Conservation (phyloP, 331 rosid species). For the Rhamnella rubrinervis region DNA sequence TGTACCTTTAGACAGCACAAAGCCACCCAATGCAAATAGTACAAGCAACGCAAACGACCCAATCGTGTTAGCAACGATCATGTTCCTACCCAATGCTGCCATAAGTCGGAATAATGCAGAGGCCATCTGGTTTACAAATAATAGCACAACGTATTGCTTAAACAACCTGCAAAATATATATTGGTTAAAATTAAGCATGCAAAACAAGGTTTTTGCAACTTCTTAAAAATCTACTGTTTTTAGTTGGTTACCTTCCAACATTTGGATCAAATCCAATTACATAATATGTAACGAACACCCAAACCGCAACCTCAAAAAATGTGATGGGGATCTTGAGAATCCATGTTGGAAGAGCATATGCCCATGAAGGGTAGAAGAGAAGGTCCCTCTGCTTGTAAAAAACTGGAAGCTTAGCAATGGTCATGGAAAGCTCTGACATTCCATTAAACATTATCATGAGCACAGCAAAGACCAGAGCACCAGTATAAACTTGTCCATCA, state of each 20-base stretch:
- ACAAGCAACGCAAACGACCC: constrained; percentile 49
- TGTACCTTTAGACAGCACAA: constrained; percentile 58
- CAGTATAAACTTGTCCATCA: constrained; percentile 36
- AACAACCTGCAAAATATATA: constrained; percentile 42
- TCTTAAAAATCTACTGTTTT: neutral
- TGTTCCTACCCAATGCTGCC: constrained; percentile 57
- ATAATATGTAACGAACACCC: constrained; percentile 42
- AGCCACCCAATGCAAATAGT: constrained; percentile 58
- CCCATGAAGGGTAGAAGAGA: constrained; percentile 50
- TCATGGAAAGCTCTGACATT: constrained; percentile 39
- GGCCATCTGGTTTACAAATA: constrained; percentile 60
- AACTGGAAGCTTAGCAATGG: constrained; percentile 48
- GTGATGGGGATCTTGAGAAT: constrained; percentile 42
- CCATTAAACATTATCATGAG: constrained; percentile 45
- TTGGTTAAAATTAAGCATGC: neutral
- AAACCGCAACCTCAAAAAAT: constrained; percentile 37
- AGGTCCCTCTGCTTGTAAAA: constrained; percentile 59
- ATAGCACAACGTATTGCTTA: constrained; percentile 53
- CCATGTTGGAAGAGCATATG: constrained; percentile 41
- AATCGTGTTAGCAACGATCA: constrained; percentile 53
- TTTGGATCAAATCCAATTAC: constrained; percentile 41
- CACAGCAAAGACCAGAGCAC: constrained; percentile 38
- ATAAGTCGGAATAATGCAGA: constrained; percentile 46
- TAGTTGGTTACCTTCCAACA: constrained; percentile 24
- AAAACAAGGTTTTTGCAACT: neutral